These are phyloP conservation scores for barrel medic (Medicago truncatula) DNA, from an alignment of 306 rosid genomes.

Conservation along the genomic window DNA sequence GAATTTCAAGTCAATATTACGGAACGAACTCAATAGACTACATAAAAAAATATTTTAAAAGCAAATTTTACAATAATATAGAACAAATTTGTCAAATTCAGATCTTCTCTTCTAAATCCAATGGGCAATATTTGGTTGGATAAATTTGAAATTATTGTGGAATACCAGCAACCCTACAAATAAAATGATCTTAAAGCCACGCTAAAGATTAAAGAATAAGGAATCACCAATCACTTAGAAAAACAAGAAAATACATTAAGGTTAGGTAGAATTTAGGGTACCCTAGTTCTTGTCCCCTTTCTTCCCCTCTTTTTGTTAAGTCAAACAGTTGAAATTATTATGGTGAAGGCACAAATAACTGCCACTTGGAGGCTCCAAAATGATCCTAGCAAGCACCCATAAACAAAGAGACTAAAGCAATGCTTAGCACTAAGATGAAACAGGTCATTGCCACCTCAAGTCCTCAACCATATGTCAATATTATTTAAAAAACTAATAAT, in stretches of 20 bases:
- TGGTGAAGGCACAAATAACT: slow-evolving; percentile 42
- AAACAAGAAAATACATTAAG: not conserved
- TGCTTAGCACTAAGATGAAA: slow-evolving; percentile 1
- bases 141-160: not conserved
- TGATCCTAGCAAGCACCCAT: slow-evolving; percentile 43
- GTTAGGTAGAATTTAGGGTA: slow-evolving; percentile 14
- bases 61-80: not conserved
- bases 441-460: not conserved
- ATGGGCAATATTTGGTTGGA: not conserved
- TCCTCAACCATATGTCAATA: too few species aligned
- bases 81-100: not conserved
- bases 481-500: too few species aligned
- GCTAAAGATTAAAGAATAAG: slow-evolving; percentile 32
- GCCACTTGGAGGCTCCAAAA: slow-evolving; percentile 81
- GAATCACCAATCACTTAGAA: slow-evolving; percentile 22
- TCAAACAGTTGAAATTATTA: slow-evolving; percentile 56
- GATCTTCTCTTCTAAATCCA: not conserved
- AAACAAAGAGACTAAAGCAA: slow-evolving; percentile 15
- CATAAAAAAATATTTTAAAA: too few species aligned
- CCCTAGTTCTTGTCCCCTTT: slow-evolving; percentile 38
- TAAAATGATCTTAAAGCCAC: slow-evolving; percentile 37
- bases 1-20: too few species aligned
- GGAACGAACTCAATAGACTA: too few species aligned
- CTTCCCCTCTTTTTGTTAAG: slow-evolving; percentile 36
- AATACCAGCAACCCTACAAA: not conserved